A percentile compares a stretch with the other conserved stretches of the same genome.
Evolutionary conservation across 1,139 yeast species (phyloP).

Genomic region (Kodamaea sp.): DNA sequence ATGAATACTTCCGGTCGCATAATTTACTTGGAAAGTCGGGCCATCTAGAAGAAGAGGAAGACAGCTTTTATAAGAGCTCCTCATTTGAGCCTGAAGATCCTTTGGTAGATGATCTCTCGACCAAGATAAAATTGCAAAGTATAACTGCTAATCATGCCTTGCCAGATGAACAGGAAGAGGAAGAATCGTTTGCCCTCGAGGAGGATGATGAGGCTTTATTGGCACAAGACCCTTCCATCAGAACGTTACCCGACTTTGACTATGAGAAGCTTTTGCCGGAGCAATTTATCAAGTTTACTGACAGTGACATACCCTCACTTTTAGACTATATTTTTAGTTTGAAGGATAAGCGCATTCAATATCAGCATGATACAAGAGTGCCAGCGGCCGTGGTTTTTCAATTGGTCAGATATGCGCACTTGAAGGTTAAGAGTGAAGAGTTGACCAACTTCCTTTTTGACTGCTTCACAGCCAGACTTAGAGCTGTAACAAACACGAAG

Average conservation of each 20-base stretch:
- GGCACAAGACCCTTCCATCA: constrained; percentile 30
- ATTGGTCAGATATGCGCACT: constrained; percentile 63
- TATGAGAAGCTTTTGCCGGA: constrained; percentile 48
- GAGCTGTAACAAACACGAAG: constrained; percentile 59
- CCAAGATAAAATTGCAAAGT: constrained; percentile 52
- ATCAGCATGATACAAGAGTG: constrained; percentile 56
- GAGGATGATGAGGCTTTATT: constrained; percentile 40
- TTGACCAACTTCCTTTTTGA: constrained; percentile 60
- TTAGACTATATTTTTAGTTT: constrained; percentile 56
- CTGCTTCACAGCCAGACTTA: constrained; percentile 59
- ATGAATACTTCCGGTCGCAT: constrained; percentile 42
- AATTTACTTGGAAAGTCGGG: constrained; percentile 36
- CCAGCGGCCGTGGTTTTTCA: constrained; percentile 74
- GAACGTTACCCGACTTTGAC: constrained; percentile 42
- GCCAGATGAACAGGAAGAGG: constrained; percentile 26
- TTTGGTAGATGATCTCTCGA: constrained; percentile 41
- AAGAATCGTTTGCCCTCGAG: constrained; percentile 24
- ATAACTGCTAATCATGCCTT: constrained; percentile 28
- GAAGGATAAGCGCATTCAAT: constrained; percentile 27
- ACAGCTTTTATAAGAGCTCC: constrained; percentile 18
- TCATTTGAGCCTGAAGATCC: constrained; percentile 30
- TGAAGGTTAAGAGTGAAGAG: constrained; percentile 51
- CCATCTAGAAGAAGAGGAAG: constrained; percentile 15
- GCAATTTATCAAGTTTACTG: constrained; percentile 59
- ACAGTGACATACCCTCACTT: constrained; percentile 63